These are phyloP conservation scores for Penicillium goetzii DNA, from an alignment of 495 filamentous ascomycete species.

Conservation along the genomic window DNA sequence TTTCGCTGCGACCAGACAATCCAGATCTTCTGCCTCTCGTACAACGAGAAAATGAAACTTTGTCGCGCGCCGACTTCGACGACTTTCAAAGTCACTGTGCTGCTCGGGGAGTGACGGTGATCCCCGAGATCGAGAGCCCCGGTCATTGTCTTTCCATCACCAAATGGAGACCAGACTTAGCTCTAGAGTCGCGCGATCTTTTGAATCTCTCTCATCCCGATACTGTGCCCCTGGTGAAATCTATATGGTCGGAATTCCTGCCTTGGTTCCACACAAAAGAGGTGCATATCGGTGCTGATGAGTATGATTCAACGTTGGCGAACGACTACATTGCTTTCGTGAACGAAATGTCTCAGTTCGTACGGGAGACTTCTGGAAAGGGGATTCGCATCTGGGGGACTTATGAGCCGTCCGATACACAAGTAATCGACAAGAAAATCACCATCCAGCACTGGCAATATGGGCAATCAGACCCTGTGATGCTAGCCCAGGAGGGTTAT, in stretches of 20 bases:
- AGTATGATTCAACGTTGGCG: conserved; percentile 54
- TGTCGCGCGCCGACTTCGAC: conserved; percentile 50
- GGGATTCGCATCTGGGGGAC: conserved; percentile 59
- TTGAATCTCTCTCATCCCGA: conserved; percentile 59
- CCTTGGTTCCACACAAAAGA: conserved; percentile 61
- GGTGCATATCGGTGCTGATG: conserved; percentile 61
- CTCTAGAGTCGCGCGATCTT: conserved; percentile 53
- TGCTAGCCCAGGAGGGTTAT: conserved; percentile 45
- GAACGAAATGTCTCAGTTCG: conserved; percentile 53
- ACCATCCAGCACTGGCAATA: conserved; percentile 62
- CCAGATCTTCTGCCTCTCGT: conserved; percentile 46
- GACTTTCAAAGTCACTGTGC: conserved; percentile 57
- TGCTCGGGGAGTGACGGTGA: conserved; percentile 53
- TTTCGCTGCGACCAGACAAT: conserved; percentile 49
- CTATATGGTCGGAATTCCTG: conserved; percentile 58
- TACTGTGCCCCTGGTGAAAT: conserved; percentile 55
- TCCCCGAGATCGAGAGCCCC: conserved; percentile 60
- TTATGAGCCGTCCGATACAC: conserved; percentile 46
- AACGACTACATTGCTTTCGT: conserved; percentile 59
- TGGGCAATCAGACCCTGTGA: conserved; percentile 57
- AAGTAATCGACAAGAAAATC: conserved; percentile 45
- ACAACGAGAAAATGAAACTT: conserved; percentile 52
- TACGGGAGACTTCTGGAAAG: conserved; percentile 48
- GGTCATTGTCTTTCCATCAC: conserved; percentile 57
- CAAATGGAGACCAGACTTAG: conserved; percentile 60